phyloP scores from a whole-genome alignment of 2,329 filamentous ascomycete genomes.

The Xylaria sp. region DNA sequence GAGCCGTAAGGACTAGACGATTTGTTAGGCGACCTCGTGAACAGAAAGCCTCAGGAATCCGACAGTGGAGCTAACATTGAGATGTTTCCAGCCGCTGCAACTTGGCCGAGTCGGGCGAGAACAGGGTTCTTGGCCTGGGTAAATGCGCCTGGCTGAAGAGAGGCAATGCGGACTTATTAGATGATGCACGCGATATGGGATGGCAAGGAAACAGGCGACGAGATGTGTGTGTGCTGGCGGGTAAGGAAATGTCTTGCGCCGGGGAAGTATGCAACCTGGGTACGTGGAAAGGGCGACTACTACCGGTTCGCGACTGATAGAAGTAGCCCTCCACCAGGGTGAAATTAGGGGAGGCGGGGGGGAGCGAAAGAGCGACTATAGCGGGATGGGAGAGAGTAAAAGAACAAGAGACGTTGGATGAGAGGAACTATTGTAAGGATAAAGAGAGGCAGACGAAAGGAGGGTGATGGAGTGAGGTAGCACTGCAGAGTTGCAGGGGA shows the following conservation, averaged over 20 bases:
- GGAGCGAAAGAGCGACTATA: conserved; percentile 45
- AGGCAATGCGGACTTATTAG: conserved; percentile 26
- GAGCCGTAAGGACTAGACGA: conserved; percentile 14
- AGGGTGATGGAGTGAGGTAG: conserved; percentile 47
- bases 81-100: conserved; percentile 7
- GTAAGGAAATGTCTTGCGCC: conserved; percentile 41
- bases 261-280: conserved; percentile 32
- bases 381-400: conserved; percentile 41
- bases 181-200: conserved; percentile 24
- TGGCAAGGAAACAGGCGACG: conserved; percentile 28
- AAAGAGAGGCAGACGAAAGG: conserved; percentile 37
- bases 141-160: conserved; percentile 10
- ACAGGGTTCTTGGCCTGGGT: conserved; percentile 1
- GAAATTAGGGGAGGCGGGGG: conserved; percentile 38
- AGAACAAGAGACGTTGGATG: conserved; percentile 35
- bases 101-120: conserved; percentile 7
- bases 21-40: conserved; percentile 24
- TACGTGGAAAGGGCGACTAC: conserved; percentile 41
- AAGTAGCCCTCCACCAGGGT: conserved; percentile 45
- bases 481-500: conserved; percentile 42
- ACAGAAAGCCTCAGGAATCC: background rate
- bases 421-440: conserved; percentile 38
- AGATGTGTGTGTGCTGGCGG: conserved; percentile 21
- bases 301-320: conserved; percentile 43
- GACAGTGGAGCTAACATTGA: conserved; percentile 15